Conservation (phyloP, 169 alveolate genomes). For the Eimeria necatrix region DNA sequence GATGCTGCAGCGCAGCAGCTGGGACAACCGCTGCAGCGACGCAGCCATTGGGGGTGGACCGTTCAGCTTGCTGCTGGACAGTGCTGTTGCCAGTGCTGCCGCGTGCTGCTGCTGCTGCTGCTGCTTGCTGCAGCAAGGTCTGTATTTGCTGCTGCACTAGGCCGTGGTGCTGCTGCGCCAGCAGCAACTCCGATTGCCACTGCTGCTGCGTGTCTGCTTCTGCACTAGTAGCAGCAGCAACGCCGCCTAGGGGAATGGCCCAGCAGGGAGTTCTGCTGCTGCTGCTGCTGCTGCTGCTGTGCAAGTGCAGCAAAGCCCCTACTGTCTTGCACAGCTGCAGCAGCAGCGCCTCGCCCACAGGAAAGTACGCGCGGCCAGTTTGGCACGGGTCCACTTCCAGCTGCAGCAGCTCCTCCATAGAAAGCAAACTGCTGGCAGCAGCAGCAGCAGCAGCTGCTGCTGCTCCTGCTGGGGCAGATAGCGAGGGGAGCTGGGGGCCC, state of each 20-base stretch:
- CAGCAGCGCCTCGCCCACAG: slow-evolving; percentile 9
- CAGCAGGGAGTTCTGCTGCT: neutral
- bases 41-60: neutral
- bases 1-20: slow-evolving; percentile 14
- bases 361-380: neutral
- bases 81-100: neutral
- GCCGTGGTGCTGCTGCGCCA: neutral
- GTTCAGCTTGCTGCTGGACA: neutral
- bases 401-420: neutral
- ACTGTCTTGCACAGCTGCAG: slow-evolving; percentile 15
- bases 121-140: neutral
- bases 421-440: neutral
- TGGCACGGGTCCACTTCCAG: slow-evolving; percentile 1
- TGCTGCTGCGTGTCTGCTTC: neutral
- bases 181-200: neutral
- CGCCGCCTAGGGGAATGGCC: slow-evolving; percentile 1
- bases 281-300: neutral
- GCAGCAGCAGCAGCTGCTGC: neutral
- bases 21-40: neutral
- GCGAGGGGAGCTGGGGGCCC: too few relatives aligned
- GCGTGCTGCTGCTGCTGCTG: neutral
- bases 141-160: neutral
- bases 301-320: neutral
- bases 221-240: neutral
- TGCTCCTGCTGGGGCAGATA: neutral